These are phyloP conservation scores for Globisporangium perplexum DNA, from an alignment of 352 stramenopile genomes.

Conservation along the genomic window DNA sequence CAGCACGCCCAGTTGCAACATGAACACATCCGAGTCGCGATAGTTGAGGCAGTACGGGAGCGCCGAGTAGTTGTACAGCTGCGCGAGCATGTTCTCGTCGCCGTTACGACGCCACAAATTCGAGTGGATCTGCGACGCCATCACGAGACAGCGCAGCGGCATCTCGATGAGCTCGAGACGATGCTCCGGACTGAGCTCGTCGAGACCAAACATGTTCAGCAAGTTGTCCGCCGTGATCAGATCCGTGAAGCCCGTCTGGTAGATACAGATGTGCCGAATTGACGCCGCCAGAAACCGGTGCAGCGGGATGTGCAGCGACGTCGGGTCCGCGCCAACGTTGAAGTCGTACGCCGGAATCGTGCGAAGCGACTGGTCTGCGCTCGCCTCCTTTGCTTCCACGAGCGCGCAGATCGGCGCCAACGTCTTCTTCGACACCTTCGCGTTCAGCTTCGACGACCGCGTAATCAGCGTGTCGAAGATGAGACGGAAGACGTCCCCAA, in stretches of 20 bases:
- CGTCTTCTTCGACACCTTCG: slow-evolving; percentile 44
- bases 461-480: slow-evolving; percentile 37
- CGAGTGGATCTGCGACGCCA: slow-evolving; percentile 85
- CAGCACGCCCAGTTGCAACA: slow-evolving; percentile 69
- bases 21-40: slow-evolving; percentile 71
- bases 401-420: slow-evolving; percentile 32
- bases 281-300: slow-evolving; percentile 76
- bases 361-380: neutral
- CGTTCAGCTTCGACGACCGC: slow-evolving; percentile 44
- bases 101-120: slow-evolving; percentile 85
- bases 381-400: slow-evolving; percentile 13
- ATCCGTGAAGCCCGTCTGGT: slow-evolving; percentile 43
- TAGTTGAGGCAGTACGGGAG: slow-evolving; percentile 86
- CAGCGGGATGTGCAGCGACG: slow-evolving; percentile 76
- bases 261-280: slow-evolving; percentile 61
- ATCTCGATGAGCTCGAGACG: slow-evolving; percentile 69
- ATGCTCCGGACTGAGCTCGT: slow-evolving; percentile 33
- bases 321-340: slow-evolving; percentile 49
- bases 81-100: slow-evolving; percentile 87
- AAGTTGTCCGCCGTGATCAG: slow-evolving; percentile 41
- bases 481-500: slow-evolving; percentile 43
- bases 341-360: slow-evolving; percentile 49
- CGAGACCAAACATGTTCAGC: slow-evolving; percentile 51
- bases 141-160: slow-evolving; percentile 75
- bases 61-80: slow-evolving; percentile 88